These are phyloP conservation scores for Colletotrichum agaves DNA, from an alignment of 2,329 filamentous ascomycete genomes.

Conservation along the genomic window DNA sequence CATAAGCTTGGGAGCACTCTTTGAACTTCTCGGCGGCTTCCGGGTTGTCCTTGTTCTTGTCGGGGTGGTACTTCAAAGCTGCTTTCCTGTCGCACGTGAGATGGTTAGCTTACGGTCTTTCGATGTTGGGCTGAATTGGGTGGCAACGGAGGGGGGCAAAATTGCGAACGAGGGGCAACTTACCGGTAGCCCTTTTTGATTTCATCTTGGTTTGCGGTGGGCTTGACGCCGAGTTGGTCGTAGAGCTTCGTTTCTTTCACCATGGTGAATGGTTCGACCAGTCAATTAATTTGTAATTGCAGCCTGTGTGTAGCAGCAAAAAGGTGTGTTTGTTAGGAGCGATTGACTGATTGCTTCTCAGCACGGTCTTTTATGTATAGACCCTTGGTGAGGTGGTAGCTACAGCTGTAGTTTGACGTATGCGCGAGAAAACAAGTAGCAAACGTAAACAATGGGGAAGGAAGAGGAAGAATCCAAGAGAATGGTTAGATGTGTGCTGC, in stretches of 20 bases:
- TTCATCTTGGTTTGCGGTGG: conserved; percentile 87
- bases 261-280: conserved; percentile 65
- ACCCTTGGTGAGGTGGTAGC: conserved; percentile 13
- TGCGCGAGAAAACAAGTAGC: conserved; percentile 38
- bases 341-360: not conserved
- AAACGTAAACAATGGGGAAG: not conserved
- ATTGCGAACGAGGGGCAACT: conserved; percentile 44
- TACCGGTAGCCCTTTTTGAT: conserved; percentile 97
- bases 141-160: not conserved
- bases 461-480: conserved; percentile 25
- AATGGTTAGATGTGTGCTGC: conserved; percentile 24
- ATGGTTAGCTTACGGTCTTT: conserved; percentile 48
- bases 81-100: conserved; percentile 70
- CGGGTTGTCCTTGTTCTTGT: conserved; percentile 96
- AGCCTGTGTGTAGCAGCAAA: not conserved
- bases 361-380: conserved; percentile 13
- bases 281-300: not conserved
- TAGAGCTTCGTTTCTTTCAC: conserved; percentile 96
- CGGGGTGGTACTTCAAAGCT: conserved; percentile 92
- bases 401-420: conserved; percentile 12
- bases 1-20: conserved; percentile 96
- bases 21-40: conserved; percentile 94
- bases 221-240: conserved; percentile 82
- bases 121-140: conserved; percentile 21
- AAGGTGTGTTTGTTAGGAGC: not conserved